A percentile compares a stretch with the other conserved stretches of the same genome.
Conservation (phyloP, 1,284 basidiomycete genomes). For the Testicularia cyperi region DNA sequence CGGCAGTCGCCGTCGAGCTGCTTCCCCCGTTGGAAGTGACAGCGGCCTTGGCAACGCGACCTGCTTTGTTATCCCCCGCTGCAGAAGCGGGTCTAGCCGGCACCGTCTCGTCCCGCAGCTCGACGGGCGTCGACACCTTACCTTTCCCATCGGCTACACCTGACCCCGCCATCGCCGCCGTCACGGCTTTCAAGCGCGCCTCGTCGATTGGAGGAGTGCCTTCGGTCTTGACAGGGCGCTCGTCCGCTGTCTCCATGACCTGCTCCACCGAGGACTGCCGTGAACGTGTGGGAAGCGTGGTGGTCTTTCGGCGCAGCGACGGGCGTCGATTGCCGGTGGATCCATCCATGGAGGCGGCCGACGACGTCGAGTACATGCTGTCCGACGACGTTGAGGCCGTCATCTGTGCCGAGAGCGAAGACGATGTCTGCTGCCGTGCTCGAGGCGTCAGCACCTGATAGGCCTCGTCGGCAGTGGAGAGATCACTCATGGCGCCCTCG, state of each 20-base stretch:
- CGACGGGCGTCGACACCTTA: no score
- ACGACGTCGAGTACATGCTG: conserved; percentile 7
- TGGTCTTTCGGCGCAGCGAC: conserved; percentile 19
- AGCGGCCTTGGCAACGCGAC: no score
- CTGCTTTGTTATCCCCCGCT: no score
- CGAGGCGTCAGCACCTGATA: conserved; percentile 17
- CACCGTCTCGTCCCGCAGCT: no score
- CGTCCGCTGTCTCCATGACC: conserved; percentile 5
- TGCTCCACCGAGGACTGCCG: conserved; percentile 31
- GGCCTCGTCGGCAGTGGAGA: conserved; percentile 15
- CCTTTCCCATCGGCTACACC: no score
- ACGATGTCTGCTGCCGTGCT: conserved; percentile 10
- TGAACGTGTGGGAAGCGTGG: conserved; percentile 20
- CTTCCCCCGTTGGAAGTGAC: no score
- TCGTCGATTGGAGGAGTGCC: no score
- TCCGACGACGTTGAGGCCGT: conserved; percentile 16
- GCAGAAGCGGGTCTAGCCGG: no score
- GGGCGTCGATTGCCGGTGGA: conserved; percentile 2
- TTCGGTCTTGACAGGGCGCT: no score
- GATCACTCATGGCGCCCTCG: conserved; percentile 25
- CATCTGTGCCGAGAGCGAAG: conserved; percentile 12
- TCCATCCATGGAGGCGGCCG: not conserved
- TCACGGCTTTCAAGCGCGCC: no score
- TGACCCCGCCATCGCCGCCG: no score
- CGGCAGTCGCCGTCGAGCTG: no score